Evolutionary conservation across 306 rosid genomes (phyloP), one percentile per base, ranked within the genome.

Genomic region (Adenanthera pavonina): DNA sequence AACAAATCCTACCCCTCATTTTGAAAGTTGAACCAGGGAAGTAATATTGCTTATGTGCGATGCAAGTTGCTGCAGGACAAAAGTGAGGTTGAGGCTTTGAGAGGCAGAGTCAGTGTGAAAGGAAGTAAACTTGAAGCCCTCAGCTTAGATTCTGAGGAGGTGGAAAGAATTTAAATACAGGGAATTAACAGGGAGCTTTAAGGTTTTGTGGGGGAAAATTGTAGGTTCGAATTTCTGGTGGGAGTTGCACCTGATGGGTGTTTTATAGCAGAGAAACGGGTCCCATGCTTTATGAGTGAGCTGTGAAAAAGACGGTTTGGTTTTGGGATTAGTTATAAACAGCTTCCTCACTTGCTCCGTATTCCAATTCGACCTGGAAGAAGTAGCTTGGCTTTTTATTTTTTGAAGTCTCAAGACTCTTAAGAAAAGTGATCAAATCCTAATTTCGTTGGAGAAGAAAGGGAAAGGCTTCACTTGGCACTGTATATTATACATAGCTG

Each of bases 1-100:
- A 80, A 60, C 64, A 16, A 52, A 85, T 47, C 80, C 85, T 89
- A 34, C 75, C 81, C 97, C 35, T 68, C 73, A 93, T 95, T 57
- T 7, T 80, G 67, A 15, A 20, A 12, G 30, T 60, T 5, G 54
- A 36, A 51, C 20, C 41, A 46, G 41, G 47, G 52, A 59, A 0
- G 64, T 25, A 4, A 43, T 43, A 43, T 43, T 8, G 64, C 14
- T 57, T 57, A 20, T 57, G 64, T 10, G 34, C 20, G 13, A 8
- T 20, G 64, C 12, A 19, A 34, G 14, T 1, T 9, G 35, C 15
- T 33, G 68, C 41, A 5, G 49, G 61, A 75, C 15, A 59, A 69
- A 69, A 14, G 33, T 16, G 64, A 72, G 67, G n/a, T 38, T 60
- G 6, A 33, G 44, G 33, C 6, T n/a, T 77, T 7, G 30, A 78